Conservation (phyloP, 2,329 filamentous ascomycete species). For the Colletotrichum tanaceti region DNA sequence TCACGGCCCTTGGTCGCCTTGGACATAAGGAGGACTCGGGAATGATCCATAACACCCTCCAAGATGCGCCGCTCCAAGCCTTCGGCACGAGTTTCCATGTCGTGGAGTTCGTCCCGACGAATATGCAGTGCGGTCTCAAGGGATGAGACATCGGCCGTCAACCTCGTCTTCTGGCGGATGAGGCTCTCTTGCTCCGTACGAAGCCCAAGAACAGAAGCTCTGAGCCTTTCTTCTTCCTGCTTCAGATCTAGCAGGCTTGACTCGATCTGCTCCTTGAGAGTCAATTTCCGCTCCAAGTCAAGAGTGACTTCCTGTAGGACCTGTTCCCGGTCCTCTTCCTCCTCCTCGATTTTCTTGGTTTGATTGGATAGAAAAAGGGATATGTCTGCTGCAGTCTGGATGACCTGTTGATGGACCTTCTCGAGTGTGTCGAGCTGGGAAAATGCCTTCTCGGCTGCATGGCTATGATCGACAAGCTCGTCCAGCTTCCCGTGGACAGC, state of each 20-base stretch:
- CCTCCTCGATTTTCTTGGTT: slow-evolving; percentile 78
- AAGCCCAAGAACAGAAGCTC: slow-evolving; percentile 67
- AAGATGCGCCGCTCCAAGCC: slow-evolving; percentile 90
- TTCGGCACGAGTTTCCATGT: slow-evolving; percentile 92
- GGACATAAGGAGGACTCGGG: slow-evolving; percentile 85
- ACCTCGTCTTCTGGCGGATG: slow-evolving; percentile 78
- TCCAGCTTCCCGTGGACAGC: slow-evolving; percentile 48
- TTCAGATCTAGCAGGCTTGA: slow-evolving; percentile 63
- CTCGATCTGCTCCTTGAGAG: slow-evolving; percentile 72
- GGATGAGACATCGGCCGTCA: slow-evolving; percentile 88
- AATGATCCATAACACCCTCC: slow-evolving; percentile 96
- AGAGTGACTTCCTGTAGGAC: slow-evolving; percentile 83
- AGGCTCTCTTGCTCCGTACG: slow-evolving; percentile 80
- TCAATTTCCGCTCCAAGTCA: slow-evolving; percentile 80
- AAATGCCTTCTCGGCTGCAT: slow-evolving; percentile 75
- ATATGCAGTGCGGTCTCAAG: slow-evolving; percentile 91
- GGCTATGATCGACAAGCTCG: slow-evolving; percentile 70
- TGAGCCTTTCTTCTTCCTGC: slow-evolving; percentile 65
- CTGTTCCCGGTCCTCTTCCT: slow-evolving; percentile 82
- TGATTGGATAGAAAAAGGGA: slow-evolving; percentile 84
- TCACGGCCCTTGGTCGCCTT: slow-evolving; percentile 68
- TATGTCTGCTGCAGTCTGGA: slow-evolving; percentile 85
- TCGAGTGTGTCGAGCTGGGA: slow-evolving; percentile 85
- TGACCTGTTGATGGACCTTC: slow-evolving; percentile 88
- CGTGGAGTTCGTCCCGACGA: slow-evolving; percentile 87